phyloP scores from a whole-genome alignment of 495 filamentous ascomycete genomes.

The Hypoxylon fragiforme region DNA sequence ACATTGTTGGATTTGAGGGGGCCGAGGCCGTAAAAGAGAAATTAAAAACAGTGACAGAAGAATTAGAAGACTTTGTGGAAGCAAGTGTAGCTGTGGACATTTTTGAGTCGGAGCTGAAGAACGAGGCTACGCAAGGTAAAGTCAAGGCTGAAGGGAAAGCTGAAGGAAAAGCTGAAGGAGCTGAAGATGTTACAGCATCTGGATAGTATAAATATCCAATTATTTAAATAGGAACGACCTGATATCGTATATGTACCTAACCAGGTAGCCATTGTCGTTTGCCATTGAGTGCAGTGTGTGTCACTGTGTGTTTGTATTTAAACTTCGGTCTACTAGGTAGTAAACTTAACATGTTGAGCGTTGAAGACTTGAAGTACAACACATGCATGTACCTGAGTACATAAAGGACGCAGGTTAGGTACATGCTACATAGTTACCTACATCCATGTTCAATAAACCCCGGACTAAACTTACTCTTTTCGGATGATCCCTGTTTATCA shows the following conservation, averaged over 20 bases:
- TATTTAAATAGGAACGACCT: too few relatives aligned
- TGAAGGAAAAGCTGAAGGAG: constrained; percentile 24
- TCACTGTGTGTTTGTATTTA: too few relatives aligned
- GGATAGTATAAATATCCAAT: neutral
- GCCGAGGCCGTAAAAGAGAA: constrained; percentile 91
- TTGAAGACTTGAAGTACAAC: too few relatives aligned
- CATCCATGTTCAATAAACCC: too few relatives aligned
- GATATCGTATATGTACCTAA: too few relatives aligned
- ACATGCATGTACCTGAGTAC: too few relatives aligned
- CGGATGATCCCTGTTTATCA: constrained; percentile 19
- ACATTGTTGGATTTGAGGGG: constrained; percentile 92
- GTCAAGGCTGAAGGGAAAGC: constrained; percentile 23
- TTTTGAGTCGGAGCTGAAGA: constrained; percentile 55
- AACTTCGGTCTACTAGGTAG: too few relatives aligned
- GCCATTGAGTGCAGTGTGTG: too few relatives aligned
- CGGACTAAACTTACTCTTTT: constrained; percentile 16
- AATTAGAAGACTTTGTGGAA: constrained; percentile 93
- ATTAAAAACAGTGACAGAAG: constrained; percentile 92
- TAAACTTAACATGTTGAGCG: too few relatives aligned
- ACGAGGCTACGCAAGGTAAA: constrained; percentile 48
- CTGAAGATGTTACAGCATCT: constrained; percentile 2
- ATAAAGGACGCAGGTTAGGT: too few relatives aligned
- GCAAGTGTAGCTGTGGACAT: constrained; percentile 85
- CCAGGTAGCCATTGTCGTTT: too few relatives aligned
- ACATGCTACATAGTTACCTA: too few relatives aligned